phyloP scores from a whole-genome alignment of 2,329 filamentous ascomycete species.

The Verticillium isaacii region DNA sequence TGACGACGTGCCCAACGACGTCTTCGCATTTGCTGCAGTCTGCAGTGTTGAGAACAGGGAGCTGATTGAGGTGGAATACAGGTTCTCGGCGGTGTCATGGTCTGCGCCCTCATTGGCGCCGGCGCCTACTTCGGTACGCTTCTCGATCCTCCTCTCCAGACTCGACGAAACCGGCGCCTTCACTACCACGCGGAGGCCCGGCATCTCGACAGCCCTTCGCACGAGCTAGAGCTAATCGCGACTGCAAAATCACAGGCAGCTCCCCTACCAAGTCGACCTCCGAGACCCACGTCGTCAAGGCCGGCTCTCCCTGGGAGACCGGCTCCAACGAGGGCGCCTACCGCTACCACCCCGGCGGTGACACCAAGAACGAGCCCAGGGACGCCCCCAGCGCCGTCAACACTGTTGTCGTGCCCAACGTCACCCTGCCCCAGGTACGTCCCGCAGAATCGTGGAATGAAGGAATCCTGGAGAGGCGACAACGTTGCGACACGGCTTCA shows the following conservation, averaged over 20 bases:
- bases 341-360: constrained; percentile 82
- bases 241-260: constrained; percentile 49
- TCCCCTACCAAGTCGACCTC: constrained; percentile 82
- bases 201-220: neutral
- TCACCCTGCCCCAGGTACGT: constrained; percentile 82
- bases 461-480: neutral
- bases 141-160: neutral
- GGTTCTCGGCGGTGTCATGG: constrained; percentile 91
- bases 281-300: constrained; percentile 69
- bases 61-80: constrained; percentile 29
- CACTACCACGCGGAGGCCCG: neutral
- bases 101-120: constrained; percentile 78
- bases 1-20: neutral
- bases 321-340: constrained; percentile 61
- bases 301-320: constrained; percentile 89
- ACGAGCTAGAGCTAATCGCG: neutral
- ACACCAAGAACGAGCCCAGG: constrained; percentile 68
- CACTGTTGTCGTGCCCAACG: constrained; percentile 88
- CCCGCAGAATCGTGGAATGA: neutral
- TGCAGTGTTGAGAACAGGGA: constrained; percentile 9
- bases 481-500: too few relatives aligned
- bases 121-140: constrained; percentile 79
- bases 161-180: constrained; percentile 18
- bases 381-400: constrained; percentile 95
- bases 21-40: neutral